A percentile compares a stretch with the other conserved stretches of the same genome.
Conservation (phyloP, 305 asterid species). For the Fraxinus nigra region DNA sequence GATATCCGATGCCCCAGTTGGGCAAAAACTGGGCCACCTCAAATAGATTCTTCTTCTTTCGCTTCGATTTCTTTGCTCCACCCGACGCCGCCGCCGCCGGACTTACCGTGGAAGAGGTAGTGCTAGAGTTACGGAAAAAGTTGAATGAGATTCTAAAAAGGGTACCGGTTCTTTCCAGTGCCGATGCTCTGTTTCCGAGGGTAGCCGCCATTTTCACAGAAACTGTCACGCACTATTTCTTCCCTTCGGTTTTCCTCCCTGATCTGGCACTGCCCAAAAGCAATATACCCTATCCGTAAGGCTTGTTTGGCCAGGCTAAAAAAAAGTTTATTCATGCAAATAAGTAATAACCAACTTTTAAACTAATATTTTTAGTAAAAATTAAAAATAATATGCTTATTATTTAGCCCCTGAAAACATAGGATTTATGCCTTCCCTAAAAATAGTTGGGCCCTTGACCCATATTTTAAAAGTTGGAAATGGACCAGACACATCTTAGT, state of each 20-base stretch:
- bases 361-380: background rate
- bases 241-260: background rate
- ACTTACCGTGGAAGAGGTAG: slow-evolving; percentile 32
- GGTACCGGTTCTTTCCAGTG: slow-evolving; percentile 36
- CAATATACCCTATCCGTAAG: background rate
- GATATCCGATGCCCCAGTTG: slow-evolving; percentile 93
- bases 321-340: background rate
- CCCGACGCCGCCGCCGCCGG: slow-evolving; percentile 22
- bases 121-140: slow-evolving; percentile 49
- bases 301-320: background rate
- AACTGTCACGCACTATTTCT: background rate
- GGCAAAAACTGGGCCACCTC: slow-evolving; percentile 66
- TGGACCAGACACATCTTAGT: slow-evolving; percentile 20
- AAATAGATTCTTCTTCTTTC: slow-evolving; percentile 77
- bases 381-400: background rate
- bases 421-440: no score
- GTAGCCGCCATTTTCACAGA: slow-evolving; percentile 54
- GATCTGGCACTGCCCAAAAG: background rate
- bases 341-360: background rate
- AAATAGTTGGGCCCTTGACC: no score
- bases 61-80: slow-evolving; percentile 42
- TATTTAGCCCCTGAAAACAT: background rate
- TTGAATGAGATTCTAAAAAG: slow-evolving; percentile 45
- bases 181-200: slow-evolving; percentile 34
- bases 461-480: background rate